Conservation (phyloP, 2,329 filamentous ascomycete species). For the Talaromyces marneffei region DNA sequence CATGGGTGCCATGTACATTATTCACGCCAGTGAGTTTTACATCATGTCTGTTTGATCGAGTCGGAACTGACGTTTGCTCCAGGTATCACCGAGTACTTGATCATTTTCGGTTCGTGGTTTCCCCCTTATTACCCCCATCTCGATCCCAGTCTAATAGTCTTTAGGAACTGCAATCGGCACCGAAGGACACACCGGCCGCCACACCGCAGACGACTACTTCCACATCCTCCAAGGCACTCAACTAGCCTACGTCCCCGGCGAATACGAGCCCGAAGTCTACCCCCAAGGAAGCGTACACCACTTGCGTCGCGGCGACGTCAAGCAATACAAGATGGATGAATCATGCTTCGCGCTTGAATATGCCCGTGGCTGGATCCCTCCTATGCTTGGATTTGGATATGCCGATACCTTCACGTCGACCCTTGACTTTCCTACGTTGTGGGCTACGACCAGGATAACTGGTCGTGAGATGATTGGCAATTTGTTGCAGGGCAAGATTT, state of each 20-base stretch:
- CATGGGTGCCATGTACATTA: constrained; percentile 87
- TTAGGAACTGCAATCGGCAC: constrained; percentile 54
- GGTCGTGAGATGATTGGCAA: constrained; percentile 71
- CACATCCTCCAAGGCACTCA: constrained; percentile 61
- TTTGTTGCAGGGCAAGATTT: constrained; percentile 65
- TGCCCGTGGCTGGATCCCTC: constrained; percentile 73
- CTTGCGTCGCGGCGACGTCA: constrained; percentile 59
- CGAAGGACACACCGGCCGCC: constrained; percentile 79
- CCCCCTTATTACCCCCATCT: background rate
- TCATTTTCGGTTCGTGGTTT: constrained; percentile 63
- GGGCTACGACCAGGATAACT: constrained; percentile 69
- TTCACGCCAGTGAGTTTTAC: constrained; percentile 65
- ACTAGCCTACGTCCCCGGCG: constrained; percentile 34
- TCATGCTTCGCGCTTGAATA: constrained; percentile 38
- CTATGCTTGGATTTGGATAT: constrained; percentile 86
- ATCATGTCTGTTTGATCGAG: too few relatives aligned
- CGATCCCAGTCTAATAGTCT: background rate
- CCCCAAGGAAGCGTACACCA: constrained; percentile 35
- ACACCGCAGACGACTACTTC: constrained; percentile 93
- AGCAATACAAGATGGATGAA: constrained; percentile 57
- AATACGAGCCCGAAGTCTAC: constrained; percentile 35
- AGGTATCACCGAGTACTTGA: constrained; percentile 76
- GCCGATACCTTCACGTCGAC: constrained; percentile 76
- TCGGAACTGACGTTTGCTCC: background rate
- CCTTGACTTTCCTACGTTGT: constrained; percentile 77